Evolutionary conservation across 73 alveolate genomes (phyloP).

Genomic region (Paramecium tetraurelia): DNA sequence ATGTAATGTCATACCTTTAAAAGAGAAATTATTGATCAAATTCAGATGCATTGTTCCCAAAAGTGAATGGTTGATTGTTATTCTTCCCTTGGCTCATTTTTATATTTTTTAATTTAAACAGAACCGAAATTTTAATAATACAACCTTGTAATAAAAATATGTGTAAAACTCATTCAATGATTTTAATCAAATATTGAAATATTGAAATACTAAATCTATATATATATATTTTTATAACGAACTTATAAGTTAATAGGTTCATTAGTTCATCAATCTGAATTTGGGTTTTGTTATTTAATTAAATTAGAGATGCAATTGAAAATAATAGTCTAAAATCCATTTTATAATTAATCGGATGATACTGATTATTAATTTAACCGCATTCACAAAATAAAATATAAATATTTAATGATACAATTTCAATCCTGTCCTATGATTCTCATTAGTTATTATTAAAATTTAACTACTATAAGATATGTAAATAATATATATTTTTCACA

Average conservation of each 20-base stretch:
- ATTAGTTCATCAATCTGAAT: neutral
- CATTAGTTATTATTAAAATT: neutral
- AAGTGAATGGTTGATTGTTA: neutral
- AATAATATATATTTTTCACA: neutral
- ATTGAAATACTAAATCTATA: neutral
- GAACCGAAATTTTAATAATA: neutral
- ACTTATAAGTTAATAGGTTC: neutral
- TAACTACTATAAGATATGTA: neutral
- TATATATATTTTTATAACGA: neutral
- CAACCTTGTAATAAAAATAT: neutral
- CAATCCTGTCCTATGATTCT: neutral
- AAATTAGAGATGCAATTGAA: neutral
- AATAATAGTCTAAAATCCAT: neutral
- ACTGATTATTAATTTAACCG: neutral
- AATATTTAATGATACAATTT: neutral
- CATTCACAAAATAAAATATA: neutral
- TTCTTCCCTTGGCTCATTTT: slow-evolving; percentile 5
- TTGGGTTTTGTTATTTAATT: neutral
- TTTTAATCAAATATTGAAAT: neutral
- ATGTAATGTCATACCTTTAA: neutral
- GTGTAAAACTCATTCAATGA: neutral
- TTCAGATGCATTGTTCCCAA: neutral
- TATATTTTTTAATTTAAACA: neutral
- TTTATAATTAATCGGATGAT: neutral
- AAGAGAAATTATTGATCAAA: neutral